Percentiles rank a stretch among this genome's conserved stretches.
Evolutionary conservation across 2,329 filamentous ascomycete genomes (phyloP).

Genomic region (Sarocladiaceae sp.): DNA sequence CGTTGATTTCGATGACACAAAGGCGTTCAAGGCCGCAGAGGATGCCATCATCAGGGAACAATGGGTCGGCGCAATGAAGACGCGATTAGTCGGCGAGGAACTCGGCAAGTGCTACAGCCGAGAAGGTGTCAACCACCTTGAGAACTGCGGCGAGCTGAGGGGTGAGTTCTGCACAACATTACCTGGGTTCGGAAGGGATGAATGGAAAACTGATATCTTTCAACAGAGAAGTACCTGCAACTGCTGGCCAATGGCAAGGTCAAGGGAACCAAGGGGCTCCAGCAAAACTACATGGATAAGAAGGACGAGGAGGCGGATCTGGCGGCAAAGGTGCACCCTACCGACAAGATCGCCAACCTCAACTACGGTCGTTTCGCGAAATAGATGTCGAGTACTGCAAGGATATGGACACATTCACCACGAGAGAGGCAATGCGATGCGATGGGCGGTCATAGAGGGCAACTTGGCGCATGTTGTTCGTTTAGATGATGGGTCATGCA

Average conservation of each 20-base stretch:
- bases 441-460: background rate
- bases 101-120: constrained; percentile 79
- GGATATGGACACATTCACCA: no score
- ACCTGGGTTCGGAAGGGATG: background rate
- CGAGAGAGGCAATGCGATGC: background rate
- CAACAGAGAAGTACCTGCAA: constrained; percentile 69
- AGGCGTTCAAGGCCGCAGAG: constrained; percentile 73
- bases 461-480: no score
- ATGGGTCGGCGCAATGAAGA: constrained; percentile 89
- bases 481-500: no score
- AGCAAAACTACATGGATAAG: constrained; percentile 67
- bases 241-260: constrained; percentile 70
- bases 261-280: constrained; percentile 72
- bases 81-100: constrained; percentile 72
- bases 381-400: background rate
- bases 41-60: constrained; percentile 79
- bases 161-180: constrained; percentile 48
- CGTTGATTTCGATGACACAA: constrained; percentile 80
- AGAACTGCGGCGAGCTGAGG: constrained; percentile 78
- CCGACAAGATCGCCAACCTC: constrained; percentile 32
- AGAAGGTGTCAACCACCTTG: constrained; percentile 80
- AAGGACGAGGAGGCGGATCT: constrained; percentile 33
- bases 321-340: constrained; percentile 32
- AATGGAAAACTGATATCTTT: constrained; percentile 12
- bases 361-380: constrained; percentile 20